These are phyloP conservation scores for Coniochaeta sp. DNA, from an alignment of 2,329 filamentous ascomycete genomes.

Conservation along the genomic window DNA sequence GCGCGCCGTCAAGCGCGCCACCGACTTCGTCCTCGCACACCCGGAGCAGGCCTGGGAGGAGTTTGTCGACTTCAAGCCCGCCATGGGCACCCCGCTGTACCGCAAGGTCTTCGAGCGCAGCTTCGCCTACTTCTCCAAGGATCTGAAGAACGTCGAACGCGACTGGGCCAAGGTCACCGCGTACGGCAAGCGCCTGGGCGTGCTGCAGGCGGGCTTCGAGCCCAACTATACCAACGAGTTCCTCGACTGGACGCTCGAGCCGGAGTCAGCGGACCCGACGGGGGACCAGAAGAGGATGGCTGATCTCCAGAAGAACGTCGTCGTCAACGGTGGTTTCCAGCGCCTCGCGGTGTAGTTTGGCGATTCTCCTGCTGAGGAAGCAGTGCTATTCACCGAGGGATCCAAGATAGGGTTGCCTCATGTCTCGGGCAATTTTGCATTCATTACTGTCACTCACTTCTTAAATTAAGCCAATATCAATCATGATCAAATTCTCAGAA, in stretches of 20 bases:
- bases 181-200: slow-evolving; percentile 67
- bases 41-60: slow-evolving; percentile 59
- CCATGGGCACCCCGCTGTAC: slow-evolving; percentile 61
- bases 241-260: slow-evolving; percentile 57
- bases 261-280: slow-evolving; percentile 57
- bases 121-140: slow-evolving; percentile 68
- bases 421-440: no score
- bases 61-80: slow-evolving; percentile 66
- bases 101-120: slow-evolving; percentile 75
- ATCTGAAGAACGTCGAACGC: slow-evolving; percentile 65
- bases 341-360: slow-evolving; percentile 16
- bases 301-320: slow-evolving; percentile 59
- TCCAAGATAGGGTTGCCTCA: no score
- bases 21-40: slow-evolving; percentile 60
- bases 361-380: no score
- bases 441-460: no score
- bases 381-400: no score
- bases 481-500: no score
- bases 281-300: slow-evolving; percentile 72
- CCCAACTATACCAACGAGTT: slow-evolving; percentile 72
- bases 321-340: slow-evolving; percentile 56
- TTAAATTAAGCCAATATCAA: no score
- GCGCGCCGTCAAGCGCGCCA: slow-evolving; percentile 66
- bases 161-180: slow-evolving; percentile 74
- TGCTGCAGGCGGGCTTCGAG: slow-evolving; percentile 54